A percentile compares a stretch with the other conserved stretches of the same genome.
These are phyloP conservation scores for Hemisphaericaspora lyxosophila DNA, from an alignment of 1,139 yeast species.

Conservation along the genomic window DNA sequence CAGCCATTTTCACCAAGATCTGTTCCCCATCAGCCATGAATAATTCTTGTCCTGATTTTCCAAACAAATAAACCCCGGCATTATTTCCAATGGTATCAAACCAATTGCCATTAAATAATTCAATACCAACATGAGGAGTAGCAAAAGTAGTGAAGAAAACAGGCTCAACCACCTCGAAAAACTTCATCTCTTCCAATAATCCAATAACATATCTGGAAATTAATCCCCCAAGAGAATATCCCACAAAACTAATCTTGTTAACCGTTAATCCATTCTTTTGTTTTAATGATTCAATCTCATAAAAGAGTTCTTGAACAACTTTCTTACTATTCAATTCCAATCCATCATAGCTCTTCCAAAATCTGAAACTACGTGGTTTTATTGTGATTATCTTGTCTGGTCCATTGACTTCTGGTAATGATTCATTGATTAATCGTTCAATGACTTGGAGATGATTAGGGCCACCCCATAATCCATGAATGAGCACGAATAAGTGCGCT, in stretches of 20 bases:
- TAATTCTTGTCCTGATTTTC: conserved; percentile 72
- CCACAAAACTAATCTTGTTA: conserved; percentile 41
- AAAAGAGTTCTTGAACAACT: conserved; percentile 60
- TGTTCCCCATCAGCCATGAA: conserved; percentile 52
- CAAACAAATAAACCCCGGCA: conserved; percentile 64
- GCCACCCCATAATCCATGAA: conserved; percentile 90
- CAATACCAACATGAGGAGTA: conserved; percentile 84
- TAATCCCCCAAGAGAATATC: conserved; percentile 46
- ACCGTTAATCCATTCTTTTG: conserved; percentile 37
- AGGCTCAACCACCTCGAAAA: conserved; percentile 64
- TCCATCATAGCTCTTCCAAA: conserved; percentile 85
- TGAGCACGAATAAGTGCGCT: conserved; percentile 72
- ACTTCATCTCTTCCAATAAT: conserved; percentile 49
- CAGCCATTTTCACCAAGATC: conserved; percentile 54
- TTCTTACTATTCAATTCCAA: conserved; percentile 68
- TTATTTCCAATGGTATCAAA: conserved; percentile 51
- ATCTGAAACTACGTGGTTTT: conserved; percentile 69
- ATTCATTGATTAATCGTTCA: conserved; percentile 49
- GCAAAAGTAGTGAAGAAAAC: conserved; percentile 77
- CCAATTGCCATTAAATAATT: conserved; percentile 42
- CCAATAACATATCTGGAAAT: conserved; percentile 69
- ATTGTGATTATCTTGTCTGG: conserved; percentile 55
- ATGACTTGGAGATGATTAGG: conserved; percentile 69
- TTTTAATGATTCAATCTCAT: conserved; percentile 52
- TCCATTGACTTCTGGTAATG: conserved; percentile 30